Evolutionary conservation across 106 monocot genomes (phyloP).

Genomic region (Dendrobium huoshanense): DNA sequence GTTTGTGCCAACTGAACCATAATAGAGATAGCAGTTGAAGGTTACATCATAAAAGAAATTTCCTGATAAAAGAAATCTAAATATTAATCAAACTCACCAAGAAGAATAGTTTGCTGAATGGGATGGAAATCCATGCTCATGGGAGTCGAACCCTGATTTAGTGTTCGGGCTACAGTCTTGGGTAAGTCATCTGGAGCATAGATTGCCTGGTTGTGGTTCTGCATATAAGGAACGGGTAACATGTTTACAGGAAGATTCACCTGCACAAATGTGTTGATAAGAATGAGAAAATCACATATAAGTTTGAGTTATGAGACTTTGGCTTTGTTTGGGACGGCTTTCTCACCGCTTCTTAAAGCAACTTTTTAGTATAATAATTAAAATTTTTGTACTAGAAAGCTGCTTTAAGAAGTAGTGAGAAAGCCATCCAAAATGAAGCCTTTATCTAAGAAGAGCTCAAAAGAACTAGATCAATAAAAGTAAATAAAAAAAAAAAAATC

Average conservation of each 20-base stretch:
- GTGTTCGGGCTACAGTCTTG: constrained; percentile 42
- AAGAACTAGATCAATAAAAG: neutral
- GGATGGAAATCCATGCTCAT: constrained; percentile 91
- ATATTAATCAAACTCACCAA: constrained; percentile 26
- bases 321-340: too few relatives aligned
- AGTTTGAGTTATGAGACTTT: neutral
- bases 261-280: constrained; percentile 21
- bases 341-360: too few relatives aligned
- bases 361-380: too few relatives aligned
- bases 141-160: constrained; percentile 54
- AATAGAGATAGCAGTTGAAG: constrained; percentile 8
- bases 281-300: neutral
- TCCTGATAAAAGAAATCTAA: neutral
- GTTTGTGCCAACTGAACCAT: constrained; percentile 82
- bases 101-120: constrained; percentile 50
- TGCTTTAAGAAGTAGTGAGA: too few relatives aligned
- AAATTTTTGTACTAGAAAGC: too few relatives aligned
- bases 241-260: constrained; percentile 57
- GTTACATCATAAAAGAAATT: neutral
- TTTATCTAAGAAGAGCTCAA: neutral
- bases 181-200: constrained; percentile 52
- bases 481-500: neutral
- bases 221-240: constrained; percentile 48
- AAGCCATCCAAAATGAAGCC: too few relatives aligned
- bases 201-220: constrained; percentile 28